Conservation (phyloP, 2,329 filamentous ascomycete species). For the Teratosphaeriaceae sp. region DNA sequence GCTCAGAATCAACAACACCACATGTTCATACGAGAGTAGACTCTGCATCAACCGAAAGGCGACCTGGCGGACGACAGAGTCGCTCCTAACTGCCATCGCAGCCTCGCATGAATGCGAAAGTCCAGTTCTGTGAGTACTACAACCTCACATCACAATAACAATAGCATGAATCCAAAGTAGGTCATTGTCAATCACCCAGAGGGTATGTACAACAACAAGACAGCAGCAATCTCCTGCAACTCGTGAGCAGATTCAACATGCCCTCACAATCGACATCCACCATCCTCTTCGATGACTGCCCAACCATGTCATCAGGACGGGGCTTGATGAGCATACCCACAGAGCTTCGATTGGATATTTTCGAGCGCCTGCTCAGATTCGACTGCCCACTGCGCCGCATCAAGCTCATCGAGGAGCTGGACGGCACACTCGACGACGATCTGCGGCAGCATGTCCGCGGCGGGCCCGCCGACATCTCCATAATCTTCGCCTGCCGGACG, state of each 20-base stretch:
- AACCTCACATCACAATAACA: too few relatives aligned
- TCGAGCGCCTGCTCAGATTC: slow-evolving; percentile 5
- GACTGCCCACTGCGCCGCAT: slow-evolving; percentile 2
- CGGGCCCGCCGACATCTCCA: slow-evolving; percentile 1
- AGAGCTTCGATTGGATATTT: slow-evolving; percentile 11
- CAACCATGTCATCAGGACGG: neutral
- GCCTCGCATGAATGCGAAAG: too few relatives aligned
- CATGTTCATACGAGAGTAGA: too few relatives aligned
- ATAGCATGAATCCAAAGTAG: too few relatives aligned
- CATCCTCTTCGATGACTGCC: neutral
- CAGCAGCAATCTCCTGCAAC: too few relatives aligned
- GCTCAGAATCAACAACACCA: too few relatives aligned
- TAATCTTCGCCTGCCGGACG: slow-evolving; percentile 2
- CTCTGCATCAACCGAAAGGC: too few relatives aligned
- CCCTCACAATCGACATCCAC: neutral
- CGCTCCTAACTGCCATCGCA: too few relatives aligned
- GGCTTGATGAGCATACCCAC: slow-evolving; percentile 7
- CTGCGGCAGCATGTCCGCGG: slow-evolving; percentile 5
- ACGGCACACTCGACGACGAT: slow-evolving; percentile 4
- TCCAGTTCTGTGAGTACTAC: too few relatives aligned
- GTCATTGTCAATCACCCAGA: too few relatives aligned
- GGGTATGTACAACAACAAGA: too few relatives aligned
- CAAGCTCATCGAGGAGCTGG: slow-evolving; percentile 2
- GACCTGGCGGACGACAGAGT: too few relatives aligned
- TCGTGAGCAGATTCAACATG: neutral